phyloP scores from a whole-genome alignment of 345 rosid genomes.

The Firmiana major region DNA sequence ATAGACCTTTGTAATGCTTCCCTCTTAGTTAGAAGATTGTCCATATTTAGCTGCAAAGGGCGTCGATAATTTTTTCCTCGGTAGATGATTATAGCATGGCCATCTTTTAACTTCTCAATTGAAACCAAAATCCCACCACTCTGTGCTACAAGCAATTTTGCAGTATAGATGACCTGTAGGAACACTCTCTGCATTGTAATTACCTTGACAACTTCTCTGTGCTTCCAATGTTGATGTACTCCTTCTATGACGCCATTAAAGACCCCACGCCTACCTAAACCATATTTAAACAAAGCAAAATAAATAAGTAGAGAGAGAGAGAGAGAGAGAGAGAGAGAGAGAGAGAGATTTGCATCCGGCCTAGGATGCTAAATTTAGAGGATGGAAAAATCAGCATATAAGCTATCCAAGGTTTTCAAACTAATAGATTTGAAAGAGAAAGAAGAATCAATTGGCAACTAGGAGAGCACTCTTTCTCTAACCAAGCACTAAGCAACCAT shows the following conservation, averaged over 20 bases:
- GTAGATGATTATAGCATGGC: constrained; percentile 68
- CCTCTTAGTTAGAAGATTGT: constrained; percentile 67
- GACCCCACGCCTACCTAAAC: constrained; percentile 77
- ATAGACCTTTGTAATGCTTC: constrained; percentile 66
- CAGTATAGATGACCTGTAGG: constrained; percentile 55
- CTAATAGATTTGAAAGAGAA: background rate
- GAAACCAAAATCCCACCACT: constrained; percentile 77
- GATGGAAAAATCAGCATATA: background rate
- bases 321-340: background rate
- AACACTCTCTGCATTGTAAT: constrained; percentile 67
- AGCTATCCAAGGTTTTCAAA: background rate
- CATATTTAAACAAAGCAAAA: constrained; percentile 12
- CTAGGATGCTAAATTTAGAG: background rate
- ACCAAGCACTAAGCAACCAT: constrained; percentile 68
- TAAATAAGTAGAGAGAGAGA: background rate
- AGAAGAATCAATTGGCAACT: background rate
- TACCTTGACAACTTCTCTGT: constrained; percentile 75
- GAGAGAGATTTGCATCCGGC: background rate
- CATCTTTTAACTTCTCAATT: constrained; percentile 63
- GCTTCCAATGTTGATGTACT: constrained; percentile 91
- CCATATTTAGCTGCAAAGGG: constrained; percentile 39
- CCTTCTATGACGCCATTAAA: constrained; percentile 87
- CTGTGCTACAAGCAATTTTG: constrained; percentile 67
- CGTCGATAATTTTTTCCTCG: constrained; percentile 88
- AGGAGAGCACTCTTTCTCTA: constrained; percentile 24